Evolutionary conservation across 1,139 yeast species (phyloP).

Genomic region (Blastobotrys capitulatus): DNA sequence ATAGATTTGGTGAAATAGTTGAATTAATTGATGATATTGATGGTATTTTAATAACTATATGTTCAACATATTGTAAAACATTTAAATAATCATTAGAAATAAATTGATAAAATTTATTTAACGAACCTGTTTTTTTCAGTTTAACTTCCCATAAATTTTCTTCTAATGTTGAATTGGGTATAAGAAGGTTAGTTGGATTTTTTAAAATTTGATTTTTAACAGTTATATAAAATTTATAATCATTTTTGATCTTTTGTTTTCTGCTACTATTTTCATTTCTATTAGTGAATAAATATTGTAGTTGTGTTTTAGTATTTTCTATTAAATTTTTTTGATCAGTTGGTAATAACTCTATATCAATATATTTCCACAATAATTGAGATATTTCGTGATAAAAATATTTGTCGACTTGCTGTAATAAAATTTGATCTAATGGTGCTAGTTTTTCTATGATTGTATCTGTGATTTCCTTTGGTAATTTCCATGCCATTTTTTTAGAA

Average conservation of each 20-base stretch:
- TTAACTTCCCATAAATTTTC: neutral
- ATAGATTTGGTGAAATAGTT: neutral
- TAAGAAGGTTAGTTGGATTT: neutral
- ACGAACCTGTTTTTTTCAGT: neutral
- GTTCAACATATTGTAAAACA: neutral
- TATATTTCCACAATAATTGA: neutral
- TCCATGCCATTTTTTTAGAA: no score
- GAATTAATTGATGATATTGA: no score
- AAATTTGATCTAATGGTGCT: neutral
- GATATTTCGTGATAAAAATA: neutral
- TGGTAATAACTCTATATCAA: no score
- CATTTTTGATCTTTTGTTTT: neutral
- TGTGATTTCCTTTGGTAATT: neutral
- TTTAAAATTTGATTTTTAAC: neutral
- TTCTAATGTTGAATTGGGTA: neutral
- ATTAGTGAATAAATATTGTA: neutral
- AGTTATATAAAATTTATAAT: neutral
- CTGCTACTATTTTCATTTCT: neutral
- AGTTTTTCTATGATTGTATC: neutral
- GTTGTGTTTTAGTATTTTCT: no score
- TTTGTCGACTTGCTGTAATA: neutral
- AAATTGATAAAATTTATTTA: neutral
- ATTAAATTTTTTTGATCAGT: no score
- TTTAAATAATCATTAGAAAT: neutral
- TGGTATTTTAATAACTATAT: neutral